Evolutionary conservation across 75 land plant genomes (phyloP), one percentile per base, ranked within the genome.

Genomic region (Pinus taeda): DNA sequence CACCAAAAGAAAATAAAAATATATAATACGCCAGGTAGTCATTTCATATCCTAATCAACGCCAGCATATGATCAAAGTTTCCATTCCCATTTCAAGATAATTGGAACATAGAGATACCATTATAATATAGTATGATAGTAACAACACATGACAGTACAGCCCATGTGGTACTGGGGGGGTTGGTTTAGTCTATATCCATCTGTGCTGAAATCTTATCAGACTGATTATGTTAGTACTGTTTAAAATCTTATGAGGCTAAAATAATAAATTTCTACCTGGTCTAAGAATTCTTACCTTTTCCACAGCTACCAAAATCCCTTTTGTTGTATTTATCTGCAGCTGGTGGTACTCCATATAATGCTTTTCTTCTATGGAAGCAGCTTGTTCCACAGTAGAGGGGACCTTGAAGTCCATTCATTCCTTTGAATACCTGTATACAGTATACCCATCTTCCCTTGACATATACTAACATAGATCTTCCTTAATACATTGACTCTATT

Each of bases 311-410:
- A 18, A 14, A 9, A 36, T 15, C 15, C 30, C 59, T 15, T 73
- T 6, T 73, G 3, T 61, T 17, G 3, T 36, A 11, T 26, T 56
- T 57, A 8, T 42, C n/a, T 37, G 45, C 14, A 21, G 37, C 71
- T 18, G 42, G 57, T 13, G 72, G 81, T 64, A 62, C 55, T 37
- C 81, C 81, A 63, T 79, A 79, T 7, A 79, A 74, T n/a, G 57
- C 62, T 56, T 79, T 79, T 56, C 81, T 79, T 74, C 81, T 21
- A 62, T 79, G 81, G 45, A 79, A 74, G 24, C 81, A 79, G 9
- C 76, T 63, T 18, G 81, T 74, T 29, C 76, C 76, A 20, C 8
- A 29, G 56, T 79, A 79, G 11, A 79, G 2, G 55, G 76, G 76
- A 30, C 76, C 81, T 74, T 74, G 70, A 26, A 74, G 12, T 53